Conservation (phyloP, 345 rosid genomes). For the Euphorbia tirucalli region DNA sequence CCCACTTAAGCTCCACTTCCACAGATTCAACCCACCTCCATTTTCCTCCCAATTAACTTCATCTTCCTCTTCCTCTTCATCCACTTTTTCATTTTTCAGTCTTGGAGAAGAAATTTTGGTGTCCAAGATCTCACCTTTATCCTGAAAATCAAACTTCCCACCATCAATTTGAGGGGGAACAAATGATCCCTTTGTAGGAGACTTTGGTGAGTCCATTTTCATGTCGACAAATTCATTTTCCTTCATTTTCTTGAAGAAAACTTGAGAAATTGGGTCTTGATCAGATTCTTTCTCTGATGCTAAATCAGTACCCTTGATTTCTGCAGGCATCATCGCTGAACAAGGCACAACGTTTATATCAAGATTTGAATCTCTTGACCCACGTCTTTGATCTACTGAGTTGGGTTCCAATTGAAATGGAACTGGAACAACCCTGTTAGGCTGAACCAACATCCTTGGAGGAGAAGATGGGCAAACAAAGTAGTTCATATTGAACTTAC, state of each 20-base stretch:
- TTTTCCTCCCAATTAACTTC: conserved; percentile 41
- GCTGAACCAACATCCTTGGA: conserved; percentile 26
- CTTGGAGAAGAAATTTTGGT: conserved; percentile 42
- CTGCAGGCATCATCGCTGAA: conserved; percentile 25
- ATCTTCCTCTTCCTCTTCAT: conserved; percentile 20
- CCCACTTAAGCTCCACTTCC: conserved; percentile 83
- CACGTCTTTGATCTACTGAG: conserved; percentile 3
- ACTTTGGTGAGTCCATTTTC: conserved; percentile 75
- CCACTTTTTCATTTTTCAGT: conserved; percentile 20
- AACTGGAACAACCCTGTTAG: conserved; percentile 53
- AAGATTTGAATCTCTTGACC: no score
- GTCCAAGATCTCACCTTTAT: conserved; percentile 31
- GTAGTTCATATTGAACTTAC: conserved; percentile 53
- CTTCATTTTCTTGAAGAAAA: conserved; percentile 83
- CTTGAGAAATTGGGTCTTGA: conserved; percentile 66
- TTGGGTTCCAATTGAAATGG: conserved; percentile 60
- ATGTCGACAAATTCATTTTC: conserved; percentile 93
- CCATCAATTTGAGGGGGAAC: no score
- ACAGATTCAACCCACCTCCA: conserved; percentile 46
- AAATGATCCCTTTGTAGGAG: conserved; percentile 24
- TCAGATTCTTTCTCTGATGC: conserved; percentile 32
- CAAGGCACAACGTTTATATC: conserved; percentile 25
- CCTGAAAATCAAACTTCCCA: conserved; percentile 39
- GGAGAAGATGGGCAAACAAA: conserved; percentile 60
- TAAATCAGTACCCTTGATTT: conserved; percentile 25